phyloP scores from a whole-genome alignment of 768 basidiomycete species.

The Serendipita sp. region DNA sequence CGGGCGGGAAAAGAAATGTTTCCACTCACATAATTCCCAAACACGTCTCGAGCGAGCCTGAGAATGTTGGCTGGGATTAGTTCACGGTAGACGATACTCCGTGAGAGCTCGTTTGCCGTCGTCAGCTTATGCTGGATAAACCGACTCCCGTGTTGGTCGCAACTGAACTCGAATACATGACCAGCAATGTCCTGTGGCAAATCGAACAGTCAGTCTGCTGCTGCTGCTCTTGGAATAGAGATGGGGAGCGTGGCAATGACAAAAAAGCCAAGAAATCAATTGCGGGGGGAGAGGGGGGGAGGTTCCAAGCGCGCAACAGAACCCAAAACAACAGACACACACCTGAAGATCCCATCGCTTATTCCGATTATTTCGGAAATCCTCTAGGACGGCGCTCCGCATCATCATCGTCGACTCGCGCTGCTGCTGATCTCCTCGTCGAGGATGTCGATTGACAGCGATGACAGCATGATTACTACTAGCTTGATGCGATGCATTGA shows the following conservation, averaged over 20 bases:
- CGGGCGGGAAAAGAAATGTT: neutral
- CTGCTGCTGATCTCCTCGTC: neutral
- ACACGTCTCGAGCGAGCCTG: constrained; percentile 77
- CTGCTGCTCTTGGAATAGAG: neutral
- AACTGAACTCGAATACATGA: constrained; percentile 78
- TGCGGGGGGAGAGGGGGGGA: neutral
- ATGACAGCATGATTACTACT: neutral
- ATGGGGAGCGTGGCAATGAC: no score
- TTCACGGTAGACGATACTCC: constrained; percentile 69
- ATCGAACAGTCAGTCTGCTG: neutral
- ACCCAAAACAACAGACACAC: constrained; percentile 14
- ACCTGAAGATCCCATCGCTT: constrained; percentile 74
- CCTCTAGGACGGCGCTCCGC: constrained; percentile 67
- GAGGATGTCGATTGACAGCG: neutral
- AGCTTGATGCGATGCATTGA: neutral
- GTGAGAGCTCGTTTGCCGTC: constrained; percentile 60
- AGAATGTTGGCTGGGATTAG: constrained; percentile 63
- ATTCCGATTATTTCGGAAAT: constrained; percentile 67
- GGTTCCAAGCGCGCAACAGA: neutral
- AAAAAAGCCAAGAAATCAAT: constrained; percentile 10
- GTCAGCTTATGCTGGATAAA: constrained; percentile 87
- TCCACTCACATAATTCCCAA: constrained; percentile 79
- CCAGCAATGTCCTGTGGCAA: constrained; percentile 62
- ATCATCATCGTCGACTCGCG: neutral
- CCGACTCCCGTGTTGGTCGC: constrained; percentile 94